Conservation (phyloP, 2,329 filamentous ascomycete species). For the Aspergillus pseudotamarii region DNA sequence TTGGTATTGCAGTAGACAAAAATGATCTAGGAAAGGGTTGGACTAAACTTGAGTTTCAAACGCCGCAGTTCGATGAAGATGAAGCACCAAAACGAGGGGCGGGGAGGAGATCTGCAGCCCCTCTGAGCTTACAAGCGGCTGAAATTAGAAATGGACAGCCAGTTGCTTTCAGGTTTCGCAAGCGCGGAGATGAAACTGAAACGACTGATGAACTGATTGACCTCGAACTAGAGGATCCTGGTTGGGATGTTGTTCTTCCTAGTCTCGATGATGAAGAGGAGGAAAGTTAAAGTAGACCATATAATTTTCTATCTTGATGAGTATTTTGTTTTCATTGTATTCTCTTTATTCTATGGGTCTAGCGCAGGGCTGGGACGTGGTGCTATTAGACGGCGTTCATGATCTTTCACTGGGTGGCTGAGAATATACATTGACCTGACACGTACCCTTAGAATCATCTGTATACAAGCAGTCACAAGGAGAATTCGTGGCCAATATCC, state of each 20-base stretch:
- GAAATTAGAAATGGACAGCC: constrained; percentile 34
- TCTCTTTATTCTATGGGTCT: neutral
- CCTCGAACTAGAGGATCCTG: constrained; percentile 33
- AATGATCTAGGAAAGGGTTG: constrained; percentile 55
- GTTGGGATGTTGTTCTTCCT: constrained; percentile 42
- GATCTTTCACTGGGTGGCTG: neutral
- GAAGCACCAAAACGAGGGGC: constrained; percentile 30
- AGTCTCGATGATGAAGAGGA: constrained; percentile 38
- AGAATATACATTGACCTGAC: neutral
- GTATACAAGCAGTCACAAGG: neutral
- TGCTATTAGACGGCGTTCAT: constrained; percentile 3
- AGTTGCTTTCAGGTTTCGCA: constrained; percentile 41
- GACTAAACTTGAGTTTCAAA: constrained; percentile 43
- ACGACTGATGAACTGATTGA: constrained; percentile 27
- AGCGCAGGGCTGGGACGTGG: neutral
- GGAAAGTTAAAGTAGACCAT: constrained; percentile 5
- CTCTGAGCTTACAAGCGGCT: constrained; percentile 30
- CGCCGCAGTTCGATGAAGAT: constrained; percentile 27
- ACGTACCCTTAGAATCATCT: neutral
- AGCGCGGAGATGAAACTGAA: constrained; percentile 15
- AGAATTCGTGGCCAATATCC: neutral
- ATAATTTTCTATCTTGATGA: neutral
- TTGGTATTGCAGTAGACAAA: constrained; percentile 52
- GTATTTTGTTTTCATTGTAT: neutral
- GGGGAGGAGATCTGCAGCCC: constrained; percentile 29